These are phyloP conservation scores for Myrica gale DNA, from an alignment of 306 rosid species.

Conservation along the genomic window DNA sequence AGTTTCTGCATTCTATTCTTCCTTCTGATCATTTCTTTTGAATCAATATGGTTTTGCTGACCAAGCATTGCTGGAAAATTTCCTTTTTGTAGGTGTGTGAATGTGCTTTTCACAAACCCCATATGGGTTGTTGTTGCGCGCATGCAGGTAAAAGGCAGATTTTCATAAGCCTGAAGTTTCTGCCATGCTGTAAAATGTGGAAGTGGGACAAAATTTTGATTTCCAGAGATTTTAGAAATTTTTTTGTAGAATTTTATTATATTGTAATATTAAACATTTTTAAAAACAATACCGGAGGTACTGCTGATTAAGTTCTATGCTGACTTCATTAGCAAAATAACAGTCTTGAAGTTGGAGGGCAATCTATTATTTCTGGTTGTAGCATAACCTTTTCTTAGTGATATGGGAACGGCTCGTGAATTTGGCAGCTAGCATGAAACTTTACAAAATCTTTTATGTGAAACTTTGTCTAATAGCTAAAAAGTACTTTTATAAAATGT, in stretches of 20 bases:
- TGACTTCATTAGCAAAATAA: background rate
- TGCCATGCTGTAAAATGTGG: conserved; percentile 4
- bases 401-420: background rate
- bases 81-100: conserved; percentile 73
- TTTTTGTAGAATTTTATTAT: background rate
- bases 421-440: background rate
- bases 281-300: background rate
- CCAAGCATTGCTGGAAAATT: conserved; percentile 13
- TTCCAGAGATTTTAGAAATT: background rate
- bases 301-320: background rate
- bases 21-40: background rate
- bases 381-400: background rate
- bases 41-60: conserved; percentile 20
- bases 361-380: background rate
- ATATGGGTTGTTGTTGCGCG: conserved; percentile 93
- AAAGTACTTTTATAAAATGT: background rate
- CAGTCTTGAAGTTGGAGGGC: background rate
- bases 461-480: background rate
- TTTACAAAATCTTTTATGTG: background rate
- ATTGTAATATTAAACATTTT: too few species aligned
- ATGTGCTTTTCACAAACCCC: conserved; percentile 89
- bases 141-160: conserved; percentile 69
- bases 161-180: conserved; percentile 21
- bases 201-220: conserved; percentile 9
- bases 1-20: background rate